Evolutionary conservation across 805 yeast genomes (phyloP), one percentile per base, ranked within the genome.

Genomic region (Lachancea sp.): DNA sequence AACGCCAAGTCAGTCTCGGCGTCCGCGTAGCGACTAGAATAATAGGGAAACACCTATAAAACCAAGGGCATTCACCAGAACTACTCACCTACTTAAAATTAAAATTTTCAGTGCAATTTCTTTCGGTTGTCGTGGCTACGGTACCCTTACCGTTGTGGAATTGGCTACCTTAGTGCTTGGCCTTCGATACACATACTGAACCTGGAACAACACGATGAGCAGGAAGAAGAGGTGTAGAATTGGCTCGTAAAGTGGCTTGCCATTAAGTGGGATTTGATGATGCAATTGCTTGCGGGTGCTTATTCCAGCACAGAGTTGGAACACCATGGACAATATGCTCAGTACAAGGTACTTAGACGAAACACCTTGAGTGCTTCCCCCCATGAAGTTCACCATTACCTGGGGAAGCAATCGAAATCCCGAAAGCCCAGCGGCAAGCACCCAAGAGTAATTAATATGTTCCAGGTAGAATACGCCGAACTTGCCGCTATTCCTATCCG

Each of bases 11-110:
- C 31, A 69, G 81, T 34, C 63, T 65, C 35, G 78, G 81, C 13
- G 88, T 84, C 13, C 77, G 74, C 41, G 49, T 80, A 34, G 87
- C 88, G 2, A 74, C 88, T n/a, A 74, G 68, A 35, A 43, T 81
- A 9, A 54, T 83, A 16, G 80, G 84, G 0, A 77, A 74, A 6
- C 73, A 74, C 58, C 58, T 82, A 15, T 73, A 51, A 48, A 30
- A 30, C 31, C 9, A 16, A 17, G 13, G n/a, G 21, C 34, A 30
- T 17, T n/a, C n/a, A n/a, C n/a, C n/a, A n/a, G n/a, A n/a, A n/a
- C n/a, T n/a, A n/a, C n/a, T n/a, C n/a, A n/a, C n/a, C n/a, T n/a
- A n/a, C n/a, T n/a, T n/a, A n/a, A n/a, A n/a, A n/a, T n/a, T n/a
- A n/a, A n/a, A n/a, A n/a, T n/a, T n/a, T n/a, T n/a, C n/a, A n/a